Evolutionary conservation across 129 eudicot species (phyloP), one percentile per base, ranked within the genome.

Genomic region (Scalesia atractyloides): DNA sequence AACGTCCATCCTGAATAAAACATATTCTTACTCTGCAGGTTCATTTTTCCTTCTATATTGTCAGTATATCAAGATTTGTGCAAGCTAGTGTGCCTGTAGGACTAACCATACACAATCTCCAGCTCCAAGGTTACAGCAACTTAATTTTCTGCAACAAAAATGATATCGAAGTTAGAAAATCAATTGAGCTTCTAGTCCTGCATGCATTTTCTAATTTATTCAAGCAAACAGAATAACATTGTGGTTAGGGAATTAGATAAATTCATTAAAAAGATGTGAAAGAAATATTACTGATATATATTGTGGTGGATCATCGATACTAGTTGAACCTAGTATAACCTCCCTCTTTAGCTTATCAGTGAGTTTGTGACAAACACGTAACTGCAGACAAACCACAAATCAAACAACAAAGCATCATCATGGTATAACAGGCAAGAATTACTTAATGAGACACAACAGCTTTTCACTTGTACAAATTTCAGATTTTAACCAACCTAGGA

Each of bases 231-330:
- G 18, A 16, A 39, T 10, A 9, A 10, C 5, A 51, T 13, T 30
- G 15, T 61, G 47, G 62, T 20, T 52, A 52, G 74, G 24, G 26
- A 22, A 74, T 5, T 3, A 4, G 18, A 7, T n/a, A 5, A 49
- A 74, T 14, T 18, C 2, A 13, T 19, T 30, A 62, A 10, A 34
- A 37, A 15, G 13, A n/a, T 2, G 43, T 26, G 19, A 61, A 54
- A 68, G 50, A 44, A 57, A 41, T 17, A 26, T 69, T 76, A 90
- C 93, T 78, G 90, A 80, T 44, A 90, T 82, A 33, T 82, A 85
- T 76, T 87, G 88, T 4, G 88, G 69, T 43, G 96, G 93, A 59
- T 90, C 96, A 71, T 87, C 93, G 17, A 90, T 60, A 76, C 93
- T 90, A 52, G 96, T 70, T 48, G 96, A 80, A 19, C 96, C 93